Evolutionary conservation across 805 yeast species (phyloP).

Genomic region (Ogataea siamensis): DNA sequence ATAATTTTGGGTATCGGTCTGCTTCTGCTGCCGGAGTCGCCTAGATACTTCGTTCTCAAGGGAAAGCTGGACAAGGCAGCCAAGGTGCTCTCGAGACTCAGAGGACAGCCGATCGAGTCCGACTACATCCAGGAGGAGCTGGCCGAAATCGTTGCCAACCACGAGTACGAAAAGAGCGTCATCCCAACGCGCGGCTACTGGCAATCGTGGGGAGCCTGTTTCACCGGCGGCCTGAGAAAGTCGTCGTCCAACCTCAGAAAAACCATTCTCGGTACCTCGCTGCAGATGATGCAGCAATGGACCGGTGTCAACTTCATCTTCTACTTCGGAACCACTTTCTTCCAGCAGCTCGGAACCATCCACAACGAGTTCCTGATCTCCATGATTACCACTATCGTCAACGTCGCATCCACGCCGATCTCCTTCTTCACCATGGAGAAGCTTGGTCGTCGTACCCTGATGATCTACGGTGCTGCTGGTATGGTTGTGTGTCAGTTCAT

Average conservation of each 20-base stretch:
- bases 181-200: constrained; percentile 37
- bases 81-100: constrained; percentile 50
- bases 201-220: constrained; percentile 43
- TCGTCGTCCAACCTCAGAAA: constrained; percentile 41
- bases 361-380: constrained; percentile 50
- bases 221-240: constrained; percentile 39
- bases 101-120: constrained; percentile 49
- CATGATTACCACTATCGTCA: constrained; percentile 52
- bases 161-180: constrained; percentile 42
- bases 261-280: constrained; percentile 41
- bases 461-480: constrained; percentile 49
- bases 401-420: constrained; percentile 51
- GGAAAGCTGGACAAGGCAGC: constrained; percentile 57
- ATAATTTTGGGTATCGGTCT: constrained; percentile 58
- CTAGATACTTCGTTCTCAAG: constrained; percentile 64
- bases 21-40: constrained; percentile 70
- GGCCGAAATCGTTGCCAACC: constrained; percentile 51
- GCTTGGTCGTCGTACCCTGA: constrained; percentile 55
- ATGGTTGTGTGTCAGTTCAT: constrained; percentile 56
- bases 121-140: constrained; percentile 47
- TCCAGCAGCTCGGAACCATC: constrained; percentile 49
- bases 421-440: constrained; percentile 54
- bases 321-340: constrained; percentile 71
- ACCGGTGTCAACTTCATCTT: constrained; percentile 76
- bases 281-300: constrained; percentile 64